Evolutionary conservation across 805 yeast genomes (phyloP), one percentile per base, ranked within the genome.

Genomic region (Candida arabinofermentans): DNA sequence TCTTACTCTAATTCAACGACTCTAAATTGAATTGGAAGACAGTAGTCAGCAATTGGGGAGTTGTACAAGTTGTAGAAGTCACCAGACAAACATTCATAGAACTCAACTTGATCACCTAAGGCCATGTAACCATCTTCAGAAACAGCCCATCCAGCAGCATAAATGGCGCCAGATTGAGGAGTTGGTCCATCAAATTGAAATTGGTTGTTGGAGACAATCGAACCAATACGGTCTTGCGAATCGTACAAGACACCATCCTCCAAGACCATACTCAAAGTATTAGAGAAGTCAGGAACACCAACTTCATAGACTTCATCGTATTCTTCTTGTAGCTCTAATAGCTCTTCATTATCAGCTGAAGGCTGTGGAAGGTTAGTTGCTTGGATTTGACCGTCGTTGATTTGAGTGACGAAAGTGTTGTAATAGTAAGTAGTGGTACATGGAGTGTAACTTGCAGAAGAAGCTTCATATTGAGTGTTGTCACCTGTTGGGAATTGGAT

Each of bases 201-300:
- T 68, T 81, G 87, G 71, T 82, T 74, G 81, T 81, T 81, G 44
- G 86, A 80, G 54, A 81, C 87, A 64, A 81, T 79, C 42, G 86
- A 75, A 53, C 86, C 86, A 48, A 81, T 65, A 73, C 87, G 76
- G 37, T 81, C 80, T 48, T 66, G 51, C 30, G 70, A 60, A 55
- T 81, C 87, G 12, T 51, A 66, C 53, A 71, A 63, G 23, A 62
- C 49, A 33, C 67, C 58, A 31, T 44, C 54, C 38, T 58, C 53
- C 54, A 72, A 63, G n/a, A 59, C 54, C 61, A 71, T 60, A 22
- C 68, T 50, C n/a, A 33, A 19, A 36, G 86, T 76, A 42, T 85
- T 85, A 65, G 82, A 83, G 67, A 84, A 83, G 65, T 84, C 89
- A 79, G 83, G 81, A 29, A 87, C 77, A 49, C 91, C 91, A 61